Percentiles rank a stretch among this genome's conserved stretches.
These are phyloP conservation scores for Sporothrix luriei DNA, from an alignment of 2,329 filamentous ascomycete species.

Conservation along the genomic window DNA sequence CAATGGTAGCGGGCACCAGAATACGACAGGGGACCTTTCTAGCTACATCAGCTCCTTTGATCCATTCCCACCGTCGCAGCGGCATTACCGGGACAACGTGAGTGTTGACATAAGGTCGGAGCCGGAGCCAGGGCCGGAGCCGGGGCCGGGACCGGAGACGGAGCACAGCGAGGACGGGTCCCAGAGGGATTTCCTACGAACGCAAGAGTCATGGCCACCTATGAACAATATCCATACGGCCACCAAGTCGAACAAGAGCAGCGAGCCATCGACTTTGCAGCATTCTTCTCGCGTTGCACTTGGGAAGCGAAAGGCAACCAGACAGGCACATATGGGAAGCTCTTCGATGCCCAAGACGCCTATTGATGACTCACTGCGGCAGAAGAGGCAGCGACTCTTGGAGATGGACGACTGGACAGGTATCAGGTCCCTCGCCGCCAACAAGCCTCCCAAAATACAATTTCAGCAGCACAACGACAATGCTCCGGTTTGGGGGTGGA, in stretches of 20 bases:
- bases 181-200: too few species aligned
- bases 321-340: not conserved
- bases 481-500: conserved; percentile 33
- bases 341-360: not conserved
- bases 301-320: not conserved
- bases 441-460: conserved; percentile 27
- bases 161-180: too few species aligned
- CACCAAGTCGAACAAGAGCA: not conserved
- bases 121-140: not conserved
- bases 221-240: too few species aligned
- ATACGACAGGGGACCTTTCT: not conserved
- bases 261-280: not conserved
- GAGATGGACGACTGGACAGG: conserved; percentile 36
- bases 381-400: conserved; percentile 23
- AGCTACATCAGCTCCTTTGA: not conserved
- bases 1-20: not conserved
- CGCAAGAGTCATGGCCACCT: not conserved
- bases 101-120: not conserved
- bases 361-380: not conserved
- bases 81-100: not conserved
- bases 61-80: conserved; percentile 16
- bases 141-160: not conserved
- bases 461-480: conserved; percentile 25
- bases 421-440: conserved; percentile 14
- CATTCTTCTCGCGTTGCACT: not conserved